Percentiles rank a stretch among this genome's conserved stretches.
Evolutionary conservation across 2,329 filamentous ascomycete genomes (phyloP).

Genomic region (Penicillium decumbens): DNA sequence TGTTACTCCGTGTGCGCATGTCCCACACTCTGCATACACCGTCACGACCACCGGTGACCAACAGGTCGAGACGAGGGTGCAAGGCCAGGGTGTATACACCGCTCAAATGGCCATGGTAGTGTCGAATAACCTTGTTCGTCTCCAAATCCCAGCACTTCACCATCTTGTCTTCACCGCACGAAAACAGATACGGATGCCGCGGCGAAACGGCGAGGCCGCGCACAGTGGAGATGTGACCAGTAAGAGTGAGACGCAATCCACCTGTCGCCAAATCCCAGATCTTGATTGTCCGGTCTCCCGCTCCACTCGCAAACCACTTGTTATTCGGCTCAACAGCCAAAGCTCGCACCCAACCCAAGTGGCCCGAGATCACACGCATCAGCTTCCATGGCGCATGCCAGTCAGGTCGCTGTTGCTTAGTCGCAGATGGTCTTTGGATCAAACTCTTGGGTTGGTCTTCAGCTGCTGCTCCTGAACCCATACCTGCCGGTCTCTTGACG

Average conservation of each 20-base stretch:
- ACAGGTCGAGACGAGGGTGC: slow-evolving; percentile 91
- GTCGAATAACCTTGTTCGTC: slow-evolving; percentile 97
- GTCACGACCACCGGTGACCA: slow-evolving; percentile 91
- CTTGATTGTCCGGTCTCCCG: slow-evolving; percentile 95
- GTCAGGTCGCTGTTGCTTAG: slow-evolving; percentile 70
- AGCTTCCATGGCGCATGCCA: slow-evolving; percentile 99
- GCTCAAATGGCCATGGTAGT: slow-evolving; percentile 94
- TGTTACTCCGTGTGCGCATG: slow-evolving; percentile 92
- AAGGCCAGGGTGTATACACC: slow-evolving; percentile 89
- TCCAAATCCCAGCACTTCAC: slow-evolving; percentile 99
- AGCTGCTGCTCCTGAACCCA: slow-evolving; percentile 26
- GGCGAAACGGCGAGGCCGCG: slow-evolving; percentile 88
- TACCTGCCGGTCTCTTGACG: slow-evolving; percentile 37
- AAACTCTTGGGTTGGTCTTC: slow-evolving; percentile 55
- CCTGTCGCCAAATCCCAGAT: slow-evolving; percentile 96
- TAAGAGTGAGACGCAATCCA: slow-evolving; percentile 76
- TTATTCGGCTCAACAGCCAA: slow-evolving; percentile 93
- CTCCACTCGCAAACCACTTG: slow-evolving; percentile 94
- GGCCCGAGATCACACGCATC: slow-evolving; percentile 94
- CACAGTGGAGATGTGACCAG: slow-evolving; percentile 90
- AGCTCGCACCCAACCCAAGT: slow-evolving; percentile 88
- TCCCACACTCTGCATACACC: slow-evolving; percentile 96
- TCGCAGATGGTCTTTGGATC: slow-evolving; percentile 57
- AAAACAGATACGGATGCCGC: slow-evolving; percentile 93
- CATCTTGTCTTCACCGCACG: slow-evolving; percentile 98